phyloP scores from a whole-genome alignment of 805 yeast species.

The Ogataea allantospora region DNA sequence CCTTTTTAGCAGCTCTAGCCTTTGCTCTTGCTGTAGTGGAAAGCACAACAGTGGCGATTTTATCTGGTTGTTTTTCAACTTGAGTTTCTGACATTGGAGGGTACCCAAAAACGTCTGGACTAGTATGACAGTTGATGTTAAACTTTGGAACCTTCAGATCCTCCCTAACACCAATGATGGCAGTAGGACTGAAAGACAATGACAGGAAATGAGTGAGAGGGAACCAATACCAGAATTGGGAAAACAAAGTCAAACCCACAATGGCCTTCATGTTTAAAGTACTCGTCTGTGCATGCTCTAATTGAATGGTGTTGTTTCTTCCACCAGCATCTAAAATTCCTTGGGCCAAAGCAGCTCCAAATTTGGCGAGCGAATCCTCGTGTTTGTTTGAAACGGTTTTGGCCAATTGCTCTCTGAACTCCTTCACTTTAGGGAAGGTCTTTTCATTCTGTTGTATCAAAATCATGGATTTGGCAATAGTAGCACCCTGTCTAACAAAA shows the following conservation, averaged over 20 bases:
- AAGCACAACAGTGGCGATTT: conserved; percentile 86
- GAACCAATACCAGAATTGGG: conserved; percentile 98
- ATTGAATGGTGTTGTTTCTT: conserved; percentile 88
- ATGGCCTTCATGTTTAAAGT: conserved; percentile 88
- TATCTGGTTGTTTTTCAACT: conserved; percentile 80
- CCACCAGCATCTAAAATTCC: conserved; percentile 99
- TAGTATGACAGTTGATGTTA: conserved; percentile 75
- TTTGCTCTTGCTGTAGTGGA: conserved; percentile 94
- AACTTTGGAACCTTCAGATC: conserved; percentile 87
- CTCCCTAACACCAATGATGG: conserved; percentile 79
- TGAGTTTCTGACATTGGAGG: conserved; percentile 85
- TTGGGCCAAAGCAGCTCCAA: conserved; percentile 95
- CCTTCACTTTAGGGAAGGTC: conserved; percentile 74
- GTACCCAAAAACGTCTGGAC: conserved; percentile 76
- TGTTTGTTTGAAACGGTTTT: conserved; percentile 81
- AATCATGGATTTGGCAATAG: conserved; percentile 88
- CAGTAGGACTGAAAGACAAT: conserved; percentile 88
- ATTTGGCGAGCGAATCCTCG: conserved; percentile 95
- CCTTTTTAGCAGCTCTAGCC: conserved; percentile 71
- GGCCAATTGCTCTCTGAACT: conserved; percentile 70
- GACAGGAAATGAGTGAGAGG: conserved; percentile 93
- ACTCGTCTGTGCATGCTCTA: conserved; percentile 86
- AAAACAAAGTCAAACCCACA: conserved; percentile 85
- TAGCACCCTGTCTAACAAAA: conserved; percentile 97
- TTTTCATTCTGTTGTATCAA: conserved; percentile 85